These are phyloP conservation scores for Bidens hawaiensis DNA, from an alignment of 140 eudicot species.

Conservation along the genomic window DNA sequence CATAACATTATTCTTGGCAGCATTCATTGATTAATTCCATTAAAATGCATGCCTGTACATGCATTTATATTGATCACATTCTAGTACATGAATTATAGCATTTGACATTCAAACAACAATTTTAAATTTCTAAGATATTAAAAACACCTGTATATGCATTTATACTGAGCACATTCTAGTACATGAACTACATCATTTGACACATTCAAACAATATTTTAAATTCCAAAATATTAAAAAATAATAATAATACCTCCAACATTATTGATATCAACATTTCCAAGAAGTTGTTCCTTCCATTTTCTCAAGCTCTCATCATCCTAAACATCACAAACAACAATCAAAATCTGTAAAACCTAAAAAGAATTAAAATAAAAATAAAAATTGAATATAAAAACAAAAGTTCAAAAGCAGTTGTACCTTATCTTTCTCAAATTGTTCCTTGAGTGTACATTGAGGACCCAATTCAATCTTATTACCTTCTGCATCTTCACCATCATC, in stretches of 20 bases:
- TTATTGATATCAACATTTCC: slow-evolving; percentile 58
- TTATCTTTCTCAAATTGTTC: slow-evolving; percentile 68
- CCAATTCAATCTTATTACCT: slow-evolving; percentile 36
- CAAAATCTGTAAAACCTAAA: background rate
- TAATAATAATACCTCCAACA: slow-evolving; percentile 52
- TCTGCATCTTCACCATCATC: slow-evolving; percentile 57
- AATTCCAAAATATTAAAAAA: background rate
- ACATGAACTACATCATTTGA: background rate
- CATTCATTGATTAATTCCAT: slow-evolving; percentile 7
- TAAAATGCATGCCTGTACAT: slow-evolving; percentile 1
- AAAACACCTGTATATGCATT: background rate
- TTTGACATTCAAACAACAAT: too few relatives aligned
- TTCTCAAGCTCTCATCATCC: slow-evolving; percentile 80
- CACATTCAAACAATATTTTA: slow-evolving; percentile 10
- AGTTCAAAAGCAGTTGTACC: slow-evolving; percentile 18
- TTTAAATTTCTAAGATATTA: too few relatives aligned
- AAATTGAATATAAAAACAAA: background rate
- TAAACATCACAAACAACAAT: slow-evolving; percentile 15
- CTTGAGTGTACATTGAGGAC: slow-evolving; percentile 63
- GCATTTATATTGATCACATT: slow-evolving; percentile 15
- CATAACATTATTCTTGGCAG: background rate
- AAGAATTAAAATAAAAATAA: too few relatives aligned
- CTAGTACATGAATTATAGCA: background rate
- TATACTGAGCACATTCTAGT: slow-evolving; percentile 8
- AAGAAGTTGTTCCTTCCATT: slow-evolving; percentile 75